These are phyloP conservation scores for Tetrapisispora nanseiensis DNA, from an alignment of 805 yeast species.

Conservation along the genomic window DNA sequence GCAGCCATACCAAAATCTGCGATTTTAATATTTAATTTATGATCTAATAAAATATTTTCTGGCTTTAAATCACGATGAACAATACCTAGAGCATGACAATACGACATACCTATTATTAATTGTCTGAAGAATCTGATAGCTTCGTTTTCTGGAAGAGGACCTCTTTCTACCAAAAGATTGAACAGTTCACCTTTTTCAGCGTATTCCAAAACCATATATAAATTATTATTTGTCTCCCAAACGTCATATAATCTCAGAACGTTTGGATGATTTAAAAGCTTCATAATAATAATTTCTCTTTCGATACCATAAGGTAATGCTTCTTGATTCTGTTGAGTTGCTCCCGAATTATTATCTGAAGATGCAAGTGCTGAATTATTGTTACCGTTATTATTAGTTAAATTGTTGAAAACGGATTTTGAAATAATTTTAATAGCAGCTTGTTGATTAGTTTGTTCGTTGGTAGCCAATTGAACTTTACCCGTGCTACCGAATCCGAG, in stretches of 20 bases:
- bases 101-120: constrained; percentile 71
- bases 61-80: constrained; percentile 86
- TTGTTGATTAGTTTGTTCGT: constrained; percentile 69
- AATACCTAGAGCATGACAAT: constrained; percentile 77
- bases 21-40: constrained; percentile 79
- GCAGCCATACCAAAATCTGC: constrained; percentile 99
- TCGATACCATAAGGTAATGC: constrained; percentile 77
- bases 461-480: constrained; percentile 84
- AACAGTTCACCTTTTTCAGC: constrained; percentile 96
- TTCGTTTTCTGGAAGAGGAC: constrained; percentile 79
- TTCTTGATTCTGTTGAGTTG: constrained; percentile 27
- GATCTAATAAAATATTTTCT: constrained; percentile 70
- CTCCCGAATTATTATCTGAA: constrained; percentile 7
- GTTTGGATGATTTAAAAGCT: constrained; percentile 65
- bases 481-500: constrained; percentile 97
- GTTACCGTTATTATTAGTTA: constrained; percentile 28
- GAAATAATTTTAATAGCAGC: constrained; percentile 98
- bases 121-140: constrained; percentile 86
- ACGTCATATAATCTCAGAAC: constrained; percentile 74
- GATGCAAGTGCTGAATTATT: constrained; percentile 31
- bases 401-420: constrained; percentile 47
- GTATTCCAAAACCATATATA: constrained; percentile 84
- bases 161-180: constrained; percentile 81
- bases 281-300: constrained; percentile 79
- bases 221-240: constrained; percentile 76